Evolutionary conservation across 139 green algal genomes (phyloP), one percentile per base, ranked within the genome.

Genomic region (Closterium sp.): DNA sequence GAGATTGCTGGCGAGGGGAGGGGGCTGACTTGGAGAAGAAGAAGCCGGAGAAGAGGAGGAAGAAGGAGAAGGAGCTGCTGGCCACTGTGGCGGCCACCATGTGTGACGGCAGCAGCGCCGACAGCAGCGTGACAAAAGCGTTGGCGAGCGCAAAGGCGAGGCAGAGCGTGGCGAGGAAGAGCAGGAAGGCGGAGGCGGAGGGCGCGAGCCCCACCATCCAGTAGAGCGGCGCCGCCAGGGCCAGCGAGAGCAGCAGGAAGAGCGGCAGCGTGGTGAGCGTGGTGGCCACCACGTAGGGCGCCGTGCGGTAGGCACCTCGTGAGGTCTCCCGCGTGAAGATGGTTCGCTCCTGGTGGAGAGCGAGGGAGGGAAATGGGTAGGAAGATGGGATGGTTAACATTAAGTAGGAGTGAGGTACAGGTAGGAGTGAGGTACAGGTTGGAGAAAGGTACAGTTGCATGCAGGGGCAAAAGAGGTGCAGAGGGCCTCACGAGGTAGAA

Each of bases 21-120:
- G 13, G 9, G 24, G 31, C 89, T 88, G 29, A 91, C 89, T 50
- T 87, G 27, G 24, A 21, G 34, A 94, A 31, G 92, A 94, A 94
- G 92, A 94, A 94, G 70, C 92, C 92, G n/a, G 28, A 50, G 90
- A 95, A 95, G 90, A 95, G 93, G 34, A 95, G 95, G 50, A 95
- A 93, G 90, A 95, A 95, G 34, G 90, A 45, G 32, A 87, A 79
- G 28, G 34, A 17, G 29, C 30, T 90, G 24, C 90, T 89, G 22
- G 95, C 86, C 0, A 95, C 86, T 0, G 73, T 73, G 89, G 95
- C 92, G 17, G 90, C 93, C 30, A 88, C 89, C 50, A 94, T 90
- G 93, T 88, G 95, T 5, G 95, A 92, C 38, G 93, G 92, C 29
- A 93, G 93, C 28, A 95, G 17, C n/a, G n/a, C 84, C 13, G 27